Evolutionary conservation across 345 rosid species (phyloP), one percentile per base, ranked within the genome.

Genomic region (Physaria fendleri): DNA sequence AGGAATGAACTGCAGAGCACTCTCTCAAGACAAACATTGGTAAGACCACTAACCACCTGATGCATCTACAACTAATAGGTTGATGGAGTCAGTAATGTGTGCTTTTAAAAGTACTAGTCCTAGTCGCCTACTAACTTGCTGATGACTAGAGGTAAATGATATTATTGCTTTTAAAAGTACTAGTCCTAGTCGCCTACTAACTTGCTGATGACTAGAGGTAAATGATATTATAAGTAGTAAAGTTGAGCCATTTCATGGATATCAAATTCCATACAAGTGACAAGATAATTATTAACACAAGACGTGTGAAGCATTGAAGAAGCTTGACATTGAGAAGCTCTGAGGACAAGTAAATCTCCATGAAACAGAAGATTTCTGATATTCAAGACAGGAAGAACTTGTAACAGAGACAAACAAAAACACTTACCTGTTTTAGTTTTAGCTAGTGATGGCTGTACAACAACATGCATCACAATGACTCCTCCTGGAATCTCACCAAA

Each of bases 401-500:
- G 12, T 0, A 2, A 27, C 12, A 28, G 0, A 39, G 27, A 59
- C 1, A n/a, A n/a, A n/a, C 9, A 48, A 2, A 15, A 27, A 50
- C 52, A 18, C 12, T 7, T 42, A 87, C 95, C 91, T 72, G 88
- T 71, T 77, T 82, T 84, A 37, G 79, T 51, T 79, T 82, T 87
- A 1, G 78, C 80, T 30, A 75, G 77, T 40, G 89, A 82, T 18
- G 88, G 91, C 81, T 84, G 95, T 69, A 87, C 92, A 81, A 87
- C 95, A 71, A 87, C 95, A 65, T 84, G 95, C 95, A 87, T 87
- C 46, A 87, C 78, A 66, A 74, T 78, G 8, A 69, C 64, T 24
- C 66, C 87, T 12, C 87, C 91, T 0, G 82, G 69, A 62, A 72
- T 75, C 13, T 90, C 97, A 28, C 87, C 83, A 39, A 74, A 81